Base-by-base conservation (phyloP, 192 early-diverging fungal genomes). In the Coemansia sp. region DNA sequence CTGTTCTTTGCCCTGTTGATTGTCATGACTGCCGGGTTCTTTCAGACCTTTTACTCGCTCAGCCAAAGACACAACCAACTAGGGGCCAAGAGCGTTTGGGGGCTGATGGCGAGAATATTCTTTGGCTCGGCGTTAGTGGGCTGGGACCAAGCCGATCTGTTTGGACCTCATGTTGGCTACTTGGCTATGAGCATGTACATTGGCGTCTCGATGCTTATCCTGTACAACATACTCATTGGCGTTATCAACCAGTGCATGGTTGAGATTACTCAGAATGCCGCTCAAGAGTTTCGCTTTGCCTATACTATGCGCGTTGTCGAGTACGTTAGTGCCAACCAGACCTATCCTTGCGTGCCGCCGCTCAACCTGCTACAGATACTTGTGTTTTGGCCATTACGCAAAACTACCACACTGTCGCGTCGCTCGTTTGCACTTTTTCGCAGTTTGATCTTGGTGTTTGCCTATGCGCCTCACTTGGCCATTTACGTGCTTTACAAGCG, bases 231-330 rank as follows among this genome's bases (percentile, higher is more conserved):
- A 44, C 67, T 78, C 27, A 78, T 78, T 33, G 76, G 76, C 16
- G 76, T 78, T 40, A 78, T 78, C 63, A 78, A 78, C 61, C 76
- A 78, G 57, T 72, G 70, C 48, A 73, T 73, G 70, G 59, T 73
- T 8, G 70, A 73, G 70, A 78, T 78, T 62, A 48, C 61, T 3
- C 67, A 73, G 41, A 78, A 78, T 42, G 29, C 76, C 6, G 66
- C 70, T 3, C 70, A 78, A 53, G 76, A 78, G 67, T 78, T 78
- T 59, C 62, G 76, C 8, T 78, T 78, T 19, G 70, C 70, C 4
- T 73, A 73, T 41, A 78, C 71, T 13, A 72, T 78, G 70, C 53
- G 71, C 21, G 70, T 78, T 13, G 59, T 51, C 6, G 76, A 78
- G 59, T 78, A 78, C 57, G 76, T 73, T 37, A 78, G 70, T 11